Evolutionary conservation across 1,284 basidiomycete genomes (phyloP).

Genomic region (Ceratobasidium sp.): DNA sequence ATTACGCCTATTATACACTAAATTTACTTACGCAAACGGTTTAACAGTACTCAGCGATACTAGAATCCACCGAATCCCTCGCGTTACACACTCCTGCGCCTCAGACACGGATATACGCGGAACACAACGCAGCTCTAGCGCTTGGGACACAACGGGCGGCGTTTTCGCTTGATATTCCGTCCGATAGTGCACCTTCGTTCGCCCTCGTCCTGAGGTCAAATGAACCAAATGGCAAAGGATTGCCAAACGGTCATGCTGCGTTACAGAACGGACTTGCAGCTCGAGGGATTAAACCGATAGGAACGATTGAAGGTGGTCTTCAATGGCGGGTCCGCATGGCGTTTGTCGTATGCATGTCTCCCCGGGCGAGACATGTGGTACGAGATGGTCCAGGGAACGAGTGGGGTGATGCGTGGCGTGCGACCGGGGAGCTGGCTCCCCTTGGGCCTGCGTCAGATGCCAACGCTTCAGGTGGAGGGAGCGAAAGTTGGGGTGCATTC

Average conservation of each 20-base stretch:
- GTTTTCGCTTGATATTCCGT: conserved; percentile 90
- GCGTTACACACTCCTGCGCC: conserved; percentile 63
- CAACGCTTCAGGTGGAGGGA: background rate
- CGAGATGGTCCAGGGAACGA: conserved; percentile 72
- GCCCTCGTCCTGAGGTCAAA: conserved; percentile 55
- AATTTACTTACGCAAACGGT: no score
- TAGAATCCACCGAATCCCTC: conserved; percentile 88
- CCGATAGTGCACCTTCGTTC: conserved; percentile 89
- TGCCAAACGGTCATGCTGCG: background rate
- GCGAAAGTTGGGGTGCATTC: conserved; percentile 67
- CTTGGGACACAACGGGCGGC: conserved; percentile 79
- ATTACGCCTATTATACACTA: conserved; percentile 10
- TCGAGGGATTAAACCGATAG: conserved; percentile 46
- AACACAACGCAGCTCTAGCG: conserved; percentile 82
- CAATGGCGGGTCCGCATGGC: conserved; percentile 86
- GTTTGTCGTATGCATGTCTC: conserved; percentile 63
- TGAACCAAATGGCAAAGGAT: conserved; percentile 58
- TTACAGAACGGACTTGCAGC: conserved; percentile 41
- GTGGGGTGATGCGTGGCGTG: conserved; percentile 77
- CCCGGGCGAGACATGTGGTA: conserved; percentile 70
- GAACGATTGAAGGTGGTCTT: conserved; percentile 71
- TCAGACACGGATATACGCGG: conserved; percentile 81
- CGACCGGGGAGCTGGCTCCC: conserved; percentile 71
- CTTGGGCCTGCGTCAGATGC: conserved; percentile 53
- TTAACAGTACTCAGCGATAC: conserved; percentile 80